Evolutionary conservation across 441 rosid genomes (phyloP), one percentile per base, ranked within the genome.

Genomic region (Brassica balearica): DNA sequence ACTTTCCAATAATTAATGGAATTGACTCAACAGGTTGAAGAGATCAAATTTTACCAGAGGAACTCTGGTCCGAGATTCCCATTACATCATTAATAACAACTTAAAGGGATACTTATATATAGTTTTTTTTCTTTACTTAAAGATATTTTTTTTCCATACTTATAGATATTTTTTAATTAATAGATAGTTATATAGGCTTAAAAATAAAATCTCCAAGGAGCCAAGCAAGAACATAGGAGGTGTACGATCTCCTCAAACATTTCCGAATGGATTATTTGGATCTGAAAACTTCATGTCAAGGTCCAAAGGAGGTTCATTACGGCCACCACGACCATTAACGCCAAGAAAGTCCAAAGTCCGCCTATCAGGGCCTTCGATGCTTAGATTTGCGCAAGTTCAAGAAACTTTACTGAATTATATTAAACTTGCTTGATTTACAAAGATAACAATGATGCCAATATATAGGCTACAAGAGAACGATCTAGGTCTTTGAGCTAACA

Each of bases 271-370:
- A 55, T 55, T 55, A 17, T 55, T 17, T 17, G 60, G 60, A 17
- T 55, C 60, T 55, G 23, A 3, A 55, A 55, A 55, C 60, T 55
- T 17, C 60, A 55, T 55, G 60, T 15, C 20, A 55, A 55, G 23
- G 23, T 55, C 60, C 60, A 55, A 15, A 55, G 60, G 10, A 55
- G 60, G 60, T 55, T 22, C 60, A 55, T 8, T 19, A 55, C 60
- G 60, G 19, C 60, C 60, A 55, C 60, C 23, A 55, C 60, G 60
- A 55, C 10, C 11, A 17, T 55, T 7, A 15, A 55, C 23, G 60
- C 53, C 53, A 46, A 46, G 53, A 46, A 46, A 46, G 23, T 55
- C 60, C 23, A 55, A 7, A 15, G 60, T 55, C 60, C 19, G 60
- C 23, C 23, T 55, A 55, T 1, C 23, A 55, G 23, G 0, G 60